Percentiles rank a stretch among this genome's conserved stretches.
These are phyloP conservation scores for Phlyctochytrium bullatum DNA, from an alignment of 192 early-diverging fungal species.

Conservation along the genomic window DNA sequence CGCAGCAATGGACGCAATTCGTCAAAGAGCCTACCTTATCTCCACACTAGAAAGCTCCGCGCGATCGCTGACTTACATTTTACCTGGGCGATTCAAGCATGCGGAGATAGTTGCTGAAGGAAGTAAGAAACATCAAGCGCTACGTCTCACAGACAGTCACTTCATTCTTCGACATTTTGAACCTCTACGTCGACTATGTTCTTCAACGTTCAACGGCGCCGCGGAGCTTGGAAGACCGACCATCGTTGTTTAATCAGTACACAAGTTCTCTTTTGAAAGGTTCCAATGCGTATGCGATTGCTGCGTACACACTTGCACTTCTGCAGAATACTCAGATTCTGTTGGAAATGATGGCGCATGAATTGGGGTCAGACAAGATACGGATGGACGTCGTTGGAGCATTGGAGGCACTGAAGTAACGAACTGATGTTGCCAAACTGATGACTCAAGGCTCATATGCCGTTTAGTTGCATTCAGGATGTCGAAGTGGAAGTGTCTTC, in stretches of 20 bases:
- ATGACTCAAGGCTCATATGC: slow-evolving; percentile 26
- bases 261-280: slow-evolving; percentile 56
- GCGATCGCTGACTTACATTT: slow-evolving; percentile 83
- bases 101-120: slow-evolving; percentile 90
- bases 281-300: slow-evolving; percentile 14
- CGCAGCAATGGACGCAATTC: too few species aligned
- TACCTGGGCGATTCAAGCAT: slow-evolving; percentile 87
- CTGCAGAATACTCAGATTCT: slow-evolving; percentile 73
- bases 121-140: slow-evolving; percentile 25
- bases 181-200: slow-evolving; percentile 85
- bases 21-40: slow-evolving; percentile 73
- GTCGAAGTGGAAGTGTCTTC: slow-evolving; percentile 55
- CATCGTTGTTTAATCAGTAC: slow-evolving; percentile 68
- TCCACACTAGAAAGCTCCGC: slow-evolving; percentile 83
- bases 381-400: slow-evolving; percentile 60
- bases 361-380: slow-evolving; percentile 57
- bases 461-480: slow-evolving; percentile 50
- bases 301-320: slow-evolving; percentile 61
- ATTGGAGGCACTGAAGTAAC: slow-evolving; percentile 69
- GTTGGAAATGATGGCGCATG: slow-evolving; percentile 73
- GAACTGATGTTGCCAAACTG: slow-evolving; percentile 1
- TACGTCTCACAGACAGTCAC: slow-evolving; percentile 23
- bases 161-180: slow-evolving; percentile 74
- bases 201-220: slow-evolving; percentile 46
- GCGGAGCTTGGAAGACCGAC: slow-evolving; percentile 27